These are phyloP conservation scores for Scedosporium dehoogii DNA, from an alignment of 2,329 filamentous ascomycete genomes.

Conservation along the genomic window DNA sequence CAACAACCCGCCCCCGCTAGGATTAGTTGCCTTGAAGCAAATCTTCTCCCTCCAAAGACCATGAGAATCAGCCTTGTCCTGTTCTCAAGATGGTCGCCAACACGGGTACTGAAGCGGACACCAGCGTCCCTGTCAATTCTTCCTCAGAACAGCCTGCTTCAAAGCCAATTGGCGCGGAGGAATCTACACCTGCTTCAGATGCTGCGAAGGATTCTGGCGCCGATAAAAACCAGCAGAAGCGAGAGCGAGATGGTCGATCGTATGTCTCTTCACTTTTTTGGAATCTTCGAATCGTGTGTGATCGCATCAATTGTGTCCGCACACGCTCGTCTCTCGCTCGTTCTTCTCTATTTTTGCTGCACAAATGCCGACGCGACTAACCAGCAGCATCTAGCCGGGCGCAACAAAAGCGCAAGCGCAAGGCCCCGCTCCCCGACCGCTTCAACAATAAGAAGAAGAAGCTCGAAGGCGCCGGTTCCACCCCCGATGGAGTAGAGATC, in stretches of 20 bases:
- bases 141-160: neutral
- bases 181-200: slow-evolving; percentile 1
- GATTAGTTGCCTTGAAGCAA: neutral
- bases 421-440: neutral
- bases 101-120: neutral
- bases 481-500: slow-evolving; percentile 8
- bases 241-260: neutral
- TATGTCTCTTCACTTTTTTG: neutral
- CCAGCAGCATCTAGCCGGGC: slow-evolving; percentile 1
- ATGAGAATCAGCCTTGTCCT: neutral
- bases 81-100: slow-evolving; percentile 5
- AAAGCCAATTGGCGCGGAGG: neutral
- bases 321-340: neutral
- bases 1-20: neutral
- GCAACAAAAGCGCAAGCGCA: slow-evolving; percentile 1
- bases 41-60: neutral
- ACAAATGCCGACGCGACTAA: slow-evolving; percentile 3
- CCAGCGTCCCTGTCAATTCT: neutral
- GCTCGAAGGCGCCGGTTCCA: slow-evolving; percentile 8
- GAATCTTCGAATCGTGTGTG: neutral
- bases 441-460: slow-evolving; percentile 9
- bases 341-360: neutral
- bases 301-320: too few relatives aligned
- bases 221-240: neutral
- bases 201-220: neutral